Conservation (phyloP, 768 basidiomycete species). For the Fibroporia radiculosa region DNA sequence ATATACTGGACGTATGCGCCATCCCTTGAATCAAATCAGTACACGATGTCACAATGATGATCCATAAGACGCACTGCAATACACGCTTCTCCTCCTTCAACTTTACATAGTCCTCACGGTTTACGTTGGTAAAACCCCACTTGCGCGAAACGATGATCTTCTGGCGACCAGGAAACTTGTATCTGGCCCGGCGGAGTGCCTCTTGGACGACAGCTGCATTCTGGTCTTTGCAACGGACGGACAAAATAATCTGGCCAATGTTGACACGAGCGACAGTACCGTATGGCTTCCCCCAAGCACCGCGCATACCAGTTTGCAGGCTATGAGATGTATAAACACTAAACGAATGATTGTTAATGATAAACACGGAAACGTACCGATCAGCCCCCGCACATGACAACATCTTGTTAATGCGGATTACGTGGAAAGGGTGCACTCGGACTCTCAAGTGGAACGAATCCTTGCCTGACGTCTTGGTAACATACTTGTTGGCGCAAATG, state of each 20-base stretch:
- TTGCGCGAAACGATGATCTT: slow-evolving; percentile 97
- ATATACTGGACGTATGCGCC: slow-evolving; percentile 95
- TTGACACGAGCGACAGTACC: slow-evolving; percentile 93
- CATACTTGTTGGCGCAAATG: slow-evolving; percentile 99
- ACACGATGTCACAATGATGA: neutral
- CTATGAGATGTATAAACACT: slow-evolving; percentile 29
- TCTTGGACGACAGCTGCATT: slow-evolving; percentile 89
- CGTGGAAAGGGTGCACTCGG: slow-evolving; percentile 97
- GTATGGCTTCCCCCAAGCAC: slow-evolving; percentile 99
- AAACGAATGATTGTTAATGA: neutral
- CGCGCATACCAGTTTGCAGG: slow-evolving; percentile 97
- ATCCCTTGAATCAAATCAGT: slow-evolving; percentile 46
- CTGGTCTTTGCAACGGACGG: slow-evolving; percentile 84
- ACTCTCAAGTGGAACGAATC: slow-evolving; percentile 98
- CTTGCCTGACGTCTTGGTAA: slow-evolving; percentile 96
- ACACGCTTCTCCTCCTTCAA: slow-evolving; percentile 89
- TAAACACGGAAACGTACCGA: slow-evolving; percentile 47
- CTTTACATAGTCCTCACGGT: slow-evolving; percentile 80
- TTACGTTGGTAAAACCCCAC: slow-evolving; percentile 98
- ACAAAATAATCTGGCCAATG: slow-evolving; percentile 93
- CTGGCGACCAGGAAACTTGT: slow-evolving; percentile 99
- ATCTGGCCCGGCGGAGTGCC: slow-evolving; percentile 93
- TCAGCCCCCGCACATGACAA: slow-evolving; percentile 98
- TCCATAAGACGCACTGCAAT: slow-evolving; percentile 55
- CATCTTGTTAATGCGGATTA: slow-evolving; percentile 99